These are phyloP conservation scores for Fusarium nisikadoi DNA, from an alignment of 2,329 filamentous ascomycete species.

Conservation along the genomic window DNA sequence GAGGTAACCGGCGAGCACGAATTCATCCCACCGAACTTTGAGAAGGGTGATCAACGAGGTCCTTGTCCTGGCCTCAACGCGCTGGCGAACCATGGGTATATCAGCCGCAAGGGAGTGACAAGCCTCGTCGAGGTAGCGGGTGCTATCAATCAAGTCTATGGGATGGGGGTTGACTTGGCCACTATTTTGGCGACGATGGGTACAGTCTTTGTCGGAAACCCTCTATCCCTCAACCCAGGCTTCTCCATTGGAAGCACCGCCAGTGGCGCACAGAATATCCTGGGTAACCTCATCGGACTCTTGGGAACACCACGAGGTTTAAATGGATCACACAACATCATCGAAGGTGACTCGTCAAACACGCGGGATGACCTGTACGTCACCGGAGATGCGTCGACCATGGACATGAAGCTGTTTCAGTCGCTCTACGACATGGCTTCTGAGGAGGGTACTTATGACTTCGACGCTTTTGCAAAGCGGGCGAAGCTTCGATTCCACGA, in stretches of 20 bases:
- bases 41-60: constrained; percentile 41
- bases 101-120: constrained; percentile 31
- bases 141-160: constrained; percentile 27
- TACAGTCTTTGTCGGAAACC: constrained; percentile 22
- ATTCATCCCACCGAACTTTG: constrained; percentile 43
- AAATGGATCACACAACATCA: constrained; percentile 15
- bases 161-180: constrained; percentile 14
- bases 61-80: constrained; percentile 52
- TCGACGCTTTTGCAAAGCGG: constrained; percentile 1
- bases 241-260: constrained; percentile 12
- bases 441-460: constrained; percentile 14
- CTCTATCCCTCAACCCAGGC: constrained; percentile 12
- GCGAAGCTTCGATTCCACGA: constrained; percentile 11
- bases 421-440: constrained; percentile 14
- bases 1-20: constrained; percentile 30
- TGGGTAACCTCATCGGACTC: constrained; percentile 9
- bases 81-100: constrained; percentile 52
- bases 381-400: constrained; percentile 19
- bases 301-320: constrained; percentile 20
- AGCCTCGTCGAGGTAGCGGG: constrained; percentile 23
- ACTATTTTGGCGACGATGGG: constrained; percentile 8
- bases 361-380: constrained; percentile 14
- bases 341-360: constrained; percentile 21
- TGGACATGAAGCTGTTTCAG: constrained; percentile 6
- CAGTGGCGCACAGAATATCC: constrained; percentile 1